These are phyloP conservation scores for Hanseniaspora lachancei DNA, from an alignment of 805 yeast genomes.

Conservation along the genomic window DNA sequence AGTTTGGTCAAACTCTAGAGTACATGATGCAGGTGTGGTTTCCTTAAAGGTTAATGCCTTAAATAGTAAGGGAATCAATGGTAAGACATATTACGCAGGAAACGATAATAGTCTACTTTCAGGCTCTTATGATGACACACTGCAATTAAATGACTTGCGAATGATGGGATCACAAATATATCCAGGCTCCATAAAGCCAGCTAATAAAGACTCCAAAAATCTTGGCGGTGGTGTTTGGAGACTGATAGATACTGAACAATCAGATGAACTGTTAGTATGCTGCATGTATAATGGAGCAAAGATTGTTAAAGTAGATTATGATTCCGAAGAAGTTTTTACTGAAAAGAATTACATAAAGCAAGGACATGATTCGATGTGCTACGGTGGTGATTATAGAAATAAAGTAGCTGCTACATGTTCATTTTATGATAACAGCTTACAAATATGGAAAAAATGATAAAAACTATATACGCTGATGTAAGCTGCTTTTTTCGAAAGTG, in stretches of 20 bases:
- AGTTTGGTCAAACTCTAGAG: constrained; percentile 31
- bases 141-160: constrained; percentile 59
- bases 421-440: constrained; percentile 75
- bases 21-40: constrained; percentile 87
- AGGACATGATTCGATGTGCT: constrained; percentile 84
- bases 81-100: constrained; percentile 18
- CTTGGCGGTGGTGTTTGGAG: constrained; percentile 96
- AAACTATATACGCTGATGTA: not conserved
- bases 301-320: constrained; percentile 33
- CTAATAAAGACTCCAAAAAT: constrained; percentile 31
- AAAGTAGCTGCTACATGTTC: constrained; percentile 68
- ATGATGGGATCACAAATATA: constrained; percentile 33
- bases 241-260: constrained; percentile 40
- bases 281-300: constrained; percentile 96
- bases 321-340: constrained; percentile 26
- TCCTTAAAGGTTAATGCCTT: constrained; percentile 47
- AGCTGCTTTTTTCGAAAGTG: no score
- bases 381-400: constrained; percentile 80
- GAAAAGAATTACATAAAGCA: constrained; percentile 33
- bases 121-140: constrained; percentile 80
- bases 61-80: constrained; percentile 14
- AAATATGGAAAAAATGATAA: constrained; percentile 43
- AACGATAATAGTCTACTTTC: constrained; percentile 36
- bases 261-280: constrained; percentile 51
- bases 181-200: constrained; percentile 42